Conservation (phyloP, 1,139 yeast genomes). For the Eremothecium cymbalariae region DNA sequence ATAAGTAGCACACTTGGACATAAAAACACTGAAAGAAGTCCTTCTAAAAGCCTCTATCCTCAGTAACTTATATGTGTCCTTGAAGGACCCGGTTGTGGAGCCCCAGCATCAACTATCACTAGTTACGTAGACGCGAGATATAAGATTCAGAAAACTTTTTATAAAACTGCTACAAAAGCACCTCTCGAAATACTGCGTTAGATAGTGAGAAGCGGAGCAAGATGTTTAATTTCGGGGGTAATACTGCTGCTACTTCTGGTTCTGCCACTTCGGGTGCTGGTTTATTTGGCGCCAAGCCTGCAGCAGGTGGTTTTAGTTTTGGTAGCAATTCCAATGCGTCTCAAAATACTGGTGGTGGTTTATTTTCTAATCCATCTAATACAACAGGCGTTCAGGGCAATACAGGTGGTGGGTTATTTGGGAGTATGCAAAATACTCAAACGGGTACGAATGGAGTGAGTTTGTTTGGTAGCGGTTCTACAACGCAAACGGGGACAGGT, state of each 20-base stretch:
- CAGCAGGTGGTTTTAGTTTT: constrained; percentile 10
- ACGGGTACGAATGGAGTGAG: constrained; percentile 13
- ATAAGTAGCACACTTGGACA: no score
- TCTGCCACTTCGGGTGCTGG: constrained; percentile 24
- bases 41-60: no score
- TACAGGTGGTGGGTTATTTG: constrained; percentile 25
- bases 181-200: no score
- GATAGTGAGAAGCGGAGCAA: no score
- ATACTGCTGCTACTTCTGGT: constrained; percentile 10
- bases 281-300: constrained; percentile 22
- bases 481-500: constrained; percentile 5
- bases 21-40: no score
- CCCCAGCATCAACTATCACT: constrained; percentile 2
- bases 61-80: no score
- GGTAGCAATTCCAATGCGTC: constrained; percentile 7
- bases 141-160: constrained; percentile 3
- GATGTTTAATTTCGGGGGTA: constrained; percentile 10
- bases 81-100: no score
- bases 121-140: constrained; percentile 1
- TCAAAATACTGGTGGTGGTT: constrained; percentile 5
- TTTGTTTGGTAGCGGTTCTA: constrained; percentile 15
- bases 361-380: constrained; percentile 2
- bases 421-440: constrained; percentile 11
- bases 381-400: constrained; percentile 4
- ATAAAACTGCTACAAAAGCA: no score